Conservation (phyloP, 768 basidiomycete species). For the Podaxis sp. region DNA sequence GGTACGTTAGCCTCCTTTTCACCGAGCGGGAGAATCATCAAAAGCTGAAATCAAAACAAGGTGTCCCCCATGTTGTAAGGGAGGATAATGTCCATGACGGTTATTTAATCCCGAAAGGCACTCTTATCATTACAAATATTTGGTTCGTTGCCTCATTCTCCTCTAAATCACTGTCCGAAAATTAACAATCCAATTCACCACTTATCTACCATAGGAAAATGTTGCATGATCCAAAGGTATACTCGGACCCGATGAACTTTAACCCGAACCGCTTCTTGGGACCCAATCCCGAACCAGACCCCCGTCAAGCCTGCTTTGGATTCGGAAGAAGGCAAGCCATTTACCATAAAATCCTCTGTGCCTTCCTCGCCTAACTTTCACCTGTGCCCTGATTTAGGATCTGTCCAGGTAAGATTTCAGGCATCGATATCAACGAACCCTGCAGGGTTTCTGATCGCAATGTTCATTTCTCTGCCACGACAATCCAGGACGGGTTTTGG, state of each 20-base stretch:
- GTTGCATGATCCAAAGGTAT: slow-evolving; percentile 25
- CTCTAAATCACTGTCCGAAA: background rate
- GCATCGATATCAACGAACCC: background rate
- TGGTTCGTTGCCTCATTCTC: slow-evolving; percentile 23
- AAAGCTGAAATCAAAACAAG: slow-evolving; percentile 16
- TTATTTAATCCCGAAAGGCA: slow-evolving; percentile 45
- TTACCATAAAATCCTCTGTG: background rate
- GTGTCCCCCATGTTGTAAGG: slow-evolving; percentile 39
- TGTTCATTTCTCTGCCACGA: slow-evolving; percentile 1
- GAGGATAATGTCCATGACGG: slow-evolving; percentile 45
- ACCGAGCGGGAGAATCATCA: slow-evolving; percentile 7
- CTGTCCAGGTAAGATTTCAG: slow-evolving; percentile 29
- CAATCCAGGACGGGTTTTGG: slow-evolving; percentile 33
- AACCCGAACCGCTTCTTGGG: background rate
- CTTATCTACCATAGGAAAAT: slow-evolving; percentile 31
- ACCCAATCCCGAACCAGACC: background rate
- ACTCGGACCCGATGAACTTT: background rate
- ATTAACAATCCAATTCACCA: background rate
- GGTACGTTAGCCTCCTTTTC: slow-evolving; percentile 21
- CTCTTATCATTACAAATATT: slow-evolving; percentile 34
- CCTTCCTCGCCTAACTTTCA: background rate
- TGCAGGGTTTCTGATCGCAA: slow-evolving; percentile 10
- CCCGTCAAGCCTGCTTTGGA: background rate
- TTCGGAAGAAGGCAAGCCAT: background rate
- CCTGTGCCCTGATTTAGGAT: slow-evolving; percentile 24